These are phyloP conservation scores for Coemansia biformis DNA, from an alignment of 192 early-diverging fungal genomes.

Conservation along the genomic window DNA sequence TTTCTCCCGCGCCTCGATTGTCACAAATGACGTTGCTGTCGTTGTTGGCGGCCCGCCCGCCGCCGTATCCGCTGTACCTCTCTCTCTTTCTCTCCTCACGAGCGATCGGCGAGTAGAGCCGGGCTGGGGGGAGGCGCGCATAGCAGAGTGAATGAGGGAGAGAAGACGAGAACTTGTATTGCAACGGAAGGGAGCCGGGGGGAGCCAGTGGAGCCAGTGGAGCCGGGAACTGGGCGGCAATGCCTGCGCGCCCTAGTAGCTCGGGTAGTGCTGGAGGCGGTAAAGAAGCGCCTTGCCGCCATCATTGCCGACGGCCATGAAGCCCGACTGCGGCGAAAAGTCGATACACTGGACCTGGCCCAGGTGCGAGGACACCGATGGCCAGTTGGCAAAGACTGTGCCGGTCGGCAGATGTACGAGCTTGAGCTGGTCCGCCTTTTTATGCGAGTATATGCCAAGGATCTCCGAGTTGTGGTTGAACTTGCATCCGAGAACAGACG, in stretches of 20 bases:
- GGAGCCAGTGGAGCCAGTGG: no score
- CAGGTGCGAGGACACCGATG: conserved; percentile 74
- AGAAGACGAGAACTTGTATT: no score
- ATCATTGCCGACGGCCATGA: conserved; percentile 85
- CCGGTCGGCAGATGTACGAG: conserved; percentile 77
- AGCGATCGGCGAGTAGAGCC: no score
- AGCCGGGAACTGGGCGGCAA: no score
- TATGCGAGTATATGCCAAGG: conserved; percentile 67
- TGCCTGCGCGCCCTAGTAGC: conserved; percentile 24
- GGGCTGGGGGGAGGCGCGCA: no score
- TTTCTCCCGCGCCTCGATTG: no score
- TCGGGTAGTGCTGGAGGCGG: conserved; percentile 59
- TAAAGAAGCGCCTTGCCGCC: conserved; percentile 87
- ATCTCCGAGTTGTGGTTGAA: conserved; percentile 89
- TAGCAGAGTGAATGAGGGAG: no score
- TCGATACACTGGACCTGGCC: conserved; percentile 70
- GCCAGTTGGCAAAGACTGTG: conserved; percentile 92
- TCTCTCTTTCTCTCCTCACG: no score
- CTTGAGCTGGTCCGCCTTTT: conserved; percentile 72
- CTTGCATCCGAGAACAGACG: conserved; percentile 60
- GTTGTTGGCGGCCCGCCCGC: conserved; percentile 82
- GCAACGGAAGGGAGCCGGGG: no score
- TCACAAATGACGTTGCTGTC: conserved; percentile 71
- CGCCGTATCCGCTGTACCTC: no score
- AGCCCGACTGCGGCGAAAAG: conserved; percentile 92